phyloP scores from a whole-genome alignment of 2,329 filamentous ascomycete species.

The Dactylonectria estremocensis region DNA sequence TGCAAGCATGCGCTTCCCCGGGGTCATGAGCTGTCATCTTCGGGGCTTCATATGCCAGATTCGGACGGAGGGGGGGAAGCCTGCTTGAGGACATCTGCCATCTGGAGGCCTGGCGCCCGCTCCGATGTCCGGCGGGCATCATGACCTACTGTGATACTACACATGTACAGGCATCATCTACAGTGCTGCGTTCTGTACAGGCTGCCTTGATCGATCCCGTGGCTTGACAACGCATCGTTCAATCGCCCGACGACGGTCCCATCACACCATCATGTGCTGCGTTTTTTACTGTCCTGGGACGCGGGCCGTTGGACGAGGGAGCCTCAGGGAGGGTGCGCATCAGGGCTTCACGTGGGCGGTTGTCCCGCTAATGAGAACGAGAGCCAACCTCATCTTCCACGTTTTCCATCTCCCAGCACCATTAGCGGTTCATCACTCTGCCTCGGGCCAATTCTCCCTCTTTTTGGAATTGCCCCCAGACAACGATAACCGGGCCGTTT shows the following conservation, averaged over 20 bases:
- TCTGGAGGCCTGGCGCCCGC: slow-evolving; percentile 10
- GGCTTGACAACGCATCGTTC: slow-evolving; percentile 25
- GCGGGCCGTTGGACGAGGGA: slow-evolving; percentile 6
- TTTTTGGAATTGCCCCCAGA: neutral
- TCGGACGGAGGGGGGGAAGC: neutral
- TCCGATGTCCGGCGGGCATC: slow-evolving; percentile 14
- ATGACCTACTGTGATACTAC: too few relatives aligned
- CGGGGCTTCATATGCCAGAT: slow-evolving; percentile 18
- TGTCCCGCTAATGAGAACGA: neutral
- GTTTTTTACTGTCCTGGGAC: slow-evolving; percentile 3
- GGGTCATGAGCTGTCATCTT: slow-evolving; percentile 5
- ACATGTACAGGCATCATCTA: too few relatives aligned
- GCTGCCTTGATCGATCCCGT: slow-evolving; percentile 19
- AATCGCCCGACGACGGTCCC: slow-evolving; percentile 6
- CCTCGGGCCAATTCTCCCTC: slow-evolving; percentile 5
- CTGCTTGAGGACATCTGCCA: neutral
- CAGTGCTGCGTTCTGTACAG: neutral
- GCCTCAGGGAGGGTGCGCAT: slow-evolving; percentile 17
- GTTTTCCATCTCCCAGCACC: neutral
- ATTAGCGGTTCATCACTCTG: neutral
- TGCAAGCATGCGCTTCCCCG: slow-evolving; percentile 17
- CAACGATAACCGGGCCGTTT: slow-evolving; percentile 23
- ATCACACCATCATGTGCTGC: slow-evolving; percentile 23
- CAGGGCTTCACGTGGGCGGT: slow-evolving; percentile 28
- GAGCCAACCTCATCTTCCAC: too few relatives aligned